Conservation (phyloP, 192 early-diverging fungal species). For the Funneliformis mosseae region DNA sequence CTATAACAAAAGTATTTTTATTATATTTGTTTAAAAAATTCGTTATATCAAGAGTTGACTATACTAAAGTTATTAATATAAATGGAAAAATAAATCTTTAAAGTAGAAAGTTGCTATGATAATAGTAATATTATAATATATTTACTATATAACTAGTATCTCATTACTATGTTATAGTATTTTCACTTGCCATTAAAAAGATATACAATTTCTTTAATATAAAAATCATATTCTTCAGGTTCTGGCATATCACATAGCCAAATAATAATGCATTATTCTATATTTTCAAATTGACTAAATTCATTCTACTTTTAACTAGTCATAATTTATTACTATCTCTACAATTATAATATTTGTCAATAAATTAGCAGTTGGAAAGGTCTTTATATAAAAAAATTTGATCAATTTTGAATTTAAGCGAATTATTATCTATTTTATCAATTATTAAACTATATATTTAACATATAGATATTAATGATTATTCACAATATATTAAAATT, state of each 20-base stretch:
- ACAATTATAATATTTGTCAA: not conserved
- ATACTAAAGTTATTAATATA: conserved; percentile 24
- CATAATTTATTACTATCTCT: not conserved
- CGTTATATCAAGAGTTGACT: too few species aligned
- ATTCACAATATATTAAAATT: not conserved
- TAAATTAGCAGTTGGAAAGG: not conserved
- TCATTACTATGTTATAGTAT: too few species aligned
- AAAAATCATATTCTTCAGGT: conserved; percentile 15
- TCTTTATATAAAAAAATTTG: not conserved
- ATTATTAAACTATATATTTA: not conserved
- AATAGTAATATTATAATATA: not conserved
- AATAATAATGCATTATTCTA: not conserved
- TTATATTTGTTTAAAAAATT: too few species aligned
- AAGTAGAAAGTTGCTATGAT: not conserved
- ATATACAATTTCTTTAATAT: conserved; percentile 13
- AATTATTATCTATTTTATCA: not conserved
- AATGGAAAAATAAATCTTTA: conserved; percentile 8
- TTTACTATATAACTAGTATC: not conserved
- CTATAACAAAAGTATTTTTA: too few species aligned
- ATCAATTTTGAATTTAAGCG: conserved; percentile 3
- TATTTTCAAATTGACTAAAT: not conserved
- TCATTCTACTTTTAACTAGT: not conserved
- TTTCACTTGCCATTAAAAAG: too few species aligned
- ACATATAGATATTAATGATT: not conserved
- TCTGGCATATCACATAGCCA: conserved; percentile 3